phyloP scores from a whole-genome alignment of 768 basidiomycete genomes.

The Leccinum olivaceopallidum region DNA sequence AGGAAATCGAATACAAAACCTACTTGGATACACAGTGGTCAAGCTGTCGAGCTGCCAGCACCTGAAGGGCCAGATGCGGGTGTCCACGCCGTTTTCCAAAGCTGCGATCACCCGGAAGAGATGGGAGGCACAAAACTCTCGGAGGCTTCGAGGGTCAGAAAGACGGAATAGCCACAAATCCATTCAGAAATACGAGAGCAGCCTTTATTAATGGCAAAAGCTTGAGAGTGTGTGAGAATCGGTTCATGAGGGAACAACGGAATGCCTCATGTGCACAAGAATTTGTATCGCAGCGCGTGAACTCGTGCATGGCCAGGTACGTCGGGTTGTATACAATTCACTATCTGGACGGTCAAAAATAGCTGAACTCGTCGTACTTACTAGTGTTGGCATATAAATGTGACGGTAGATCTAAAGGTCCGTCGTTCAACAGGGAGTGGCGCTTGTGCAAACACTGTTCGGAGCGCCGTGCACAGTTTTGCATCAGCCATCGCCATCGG shows the following conservation, averaged over 20 bases:
- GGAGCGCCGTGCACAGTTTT: background rate
- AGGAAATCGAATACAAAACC: background rate
- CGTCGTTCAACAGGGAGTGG: background rate
- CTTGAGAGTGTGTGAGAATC: conserved; percentile 1
- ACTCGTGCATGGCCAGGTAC: background rate
- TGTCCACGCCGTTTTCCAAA: background rate
- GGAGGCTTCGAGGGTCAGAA: background rate
- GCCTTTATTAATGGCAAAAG: conserved; percentile 13
- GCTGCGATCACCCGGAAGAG: background rate
- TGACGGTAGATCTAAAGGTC: background rate
- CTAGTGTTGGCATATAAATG: too few relatives aligned
- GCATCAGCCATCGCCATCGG: background rate
- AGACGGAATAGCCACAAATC: conserved; percentile 2
- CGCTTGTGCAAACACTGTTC: background rate
- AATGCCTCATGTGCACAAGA: conserved; percentile 7
- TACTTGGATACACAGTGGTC: conserved; percentile 1
- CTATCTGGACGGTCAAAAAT: background rate
- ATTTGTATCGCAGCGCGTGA: conserved; percentile 13
- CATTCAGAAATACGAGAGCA: background rate
- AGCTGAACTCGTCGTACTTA: background rate
- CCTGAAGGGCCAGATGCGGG: background rate
- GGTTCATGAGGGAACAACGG: conserved; percentile 12
- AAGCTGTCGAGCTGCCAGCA: background rate
- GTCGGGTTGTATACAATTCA: background rate
- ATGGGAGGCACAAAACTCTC: background rate